Evolutionary conservation across 83 land plant genomes (phyloP).

Genomic region (Thuja plicata): DNA sequence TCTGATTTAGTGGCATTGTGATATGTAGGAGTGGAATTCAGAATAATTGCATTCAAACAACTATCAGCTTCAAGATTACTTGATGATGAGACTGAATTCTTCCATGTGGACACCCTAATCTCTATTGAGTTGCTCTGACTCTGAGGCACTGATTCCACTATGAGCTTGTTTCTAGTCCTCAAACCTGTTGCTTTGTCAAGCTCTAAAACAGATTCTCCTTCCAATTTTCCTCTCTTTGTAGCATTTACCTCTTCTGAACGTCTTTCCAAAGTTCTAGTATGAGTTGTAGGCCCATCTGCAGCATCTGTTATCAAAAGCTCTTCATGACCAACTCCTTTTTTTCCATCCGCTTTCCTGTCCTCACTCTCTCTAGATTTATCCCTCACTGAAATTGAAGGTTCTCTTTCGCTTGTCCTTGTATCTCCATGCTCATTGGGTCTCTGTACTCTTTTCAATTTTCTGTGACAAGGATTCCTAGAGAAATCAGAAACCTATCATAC

Average conservation of each 20-base stretch:
- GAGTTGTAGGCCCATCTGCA: not conserved
- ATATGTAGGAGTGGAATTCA: not conserved
- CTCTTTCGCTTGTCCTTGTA: not conserved
- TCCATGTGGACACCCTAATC: constrained; percentile 14
- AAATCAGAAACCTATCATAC: not conserved
- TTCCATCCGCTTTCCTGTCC: not conserved
- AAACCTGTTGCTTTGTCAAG: not conserved
- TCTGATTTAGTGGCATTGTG: constrained; percentile 18
- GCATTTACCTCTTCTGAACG: not conserved
- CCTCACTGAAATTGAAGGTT: constrained; percentile 1
- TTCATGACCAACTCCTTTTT: not conserved
- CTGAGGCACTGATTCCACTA: not conserved
- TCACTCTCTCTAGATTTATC: constrained; percentile 3
- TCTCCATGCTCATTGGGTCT: not conserved
- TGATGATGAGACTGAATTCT: constrained; percentile 1
- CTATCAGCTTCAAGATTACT: constrained; percentile 1
- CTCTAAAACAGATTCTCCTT: not conserved
- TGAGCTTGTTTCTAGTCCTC: not conserved
- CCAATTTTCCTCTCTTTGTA: constrained; percentile 3
- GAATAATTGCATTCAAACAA: constrained; percentile 1
- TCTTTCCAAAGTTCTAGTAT: constrained; percentile 1
- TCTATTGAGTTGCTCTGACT: constrained; percentile 5
- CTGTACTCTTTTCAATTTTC: not conserved
- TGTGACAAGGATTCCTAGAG: not conserved
- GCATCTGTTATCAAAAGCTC: not conserved